phyloP scores from a whole-genome alignment of 306 rosid genomes.

The Quillaja saponaria region DNA sequence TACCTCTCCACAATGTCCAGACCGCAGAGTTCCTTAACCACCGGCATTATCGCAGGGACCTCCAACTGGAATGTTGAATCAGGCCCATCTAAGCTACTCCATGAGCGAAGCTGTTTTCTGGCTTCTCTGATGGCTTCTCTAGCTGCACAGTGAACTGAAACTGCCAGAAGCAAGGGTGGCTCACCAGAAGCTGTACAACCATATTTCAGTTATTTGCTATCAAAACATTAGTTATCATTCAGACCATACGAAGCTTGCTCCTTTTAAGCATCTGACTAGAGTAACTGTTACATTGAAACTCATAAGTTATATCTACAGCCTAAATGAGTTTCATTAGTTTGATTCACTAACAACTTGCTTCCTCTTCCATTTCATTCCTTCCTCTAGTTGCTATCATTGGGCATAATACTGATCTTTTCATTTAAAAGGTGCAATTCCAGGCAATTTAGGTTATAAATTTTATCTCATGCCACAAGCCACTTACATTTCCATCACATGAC shows the following conservation, averaged over 20 bases:
- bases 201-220: background rate
- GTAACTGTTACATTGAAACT: background rate
- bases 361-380: background rate
- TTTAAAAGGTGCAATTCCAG: no score
- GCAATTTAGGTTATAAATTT: no score
- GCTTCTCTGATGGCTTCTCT: conserved; percentile 85
- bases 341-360: background rate
- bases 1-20: conserved; percentile 68
- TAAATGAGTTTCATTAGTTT: background rate
- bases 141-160: conserved; percentile 83
- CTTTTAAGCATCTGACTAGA: background rate
- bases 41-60: conserved; percentile 89
- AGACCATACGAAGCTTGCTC: background rate
- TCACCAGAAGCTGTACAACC: conserved; percentile 87
- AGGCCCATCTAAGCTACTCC: conserved; percentile 48
- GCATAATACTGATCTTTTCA: no score
- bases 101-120: conserved; percentile 63
- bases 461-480: no score
- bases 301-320: background rate
- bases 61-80: conserved; percentile 53
- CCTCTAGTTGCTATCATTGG: background rate
- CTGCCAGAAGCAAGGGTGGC: conserved; percentile 80
- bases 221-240: background rate
- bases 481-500: no score
- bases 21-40: conserved; percentile 78